Evolutionary conservation across 768 basidiomycete genomes (phyloP).

Genomic region (Tylopilus sp.): DNA sequence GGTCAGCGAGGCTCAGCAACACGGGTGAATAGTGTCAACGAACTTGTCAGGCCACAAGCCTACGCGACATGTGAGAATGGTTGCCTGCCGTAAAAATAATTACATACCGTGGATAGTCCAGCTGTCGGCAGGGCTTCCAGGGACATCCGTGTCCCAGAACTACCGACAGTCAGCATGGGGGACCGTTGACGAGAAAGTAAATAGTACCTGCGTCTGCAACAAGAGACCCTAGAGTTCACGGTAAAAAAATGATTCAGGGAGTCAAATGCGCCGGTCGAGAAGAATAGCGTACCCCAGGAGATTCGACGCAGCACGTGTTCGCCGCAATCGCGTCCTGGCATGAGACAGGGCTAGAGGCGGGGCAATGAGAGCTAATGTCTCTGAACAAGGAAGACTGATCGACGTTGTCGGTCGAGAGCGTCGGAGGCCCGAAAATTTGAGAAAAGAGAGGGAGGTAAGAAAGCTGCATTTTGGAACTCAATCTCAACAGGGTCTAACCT

Average conservation of each 20-base stretch:
- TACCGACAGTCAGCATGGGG: conserved; percentile 21
- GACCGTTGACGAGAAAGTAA: neutral
- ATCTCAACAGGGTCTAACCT: neutral
- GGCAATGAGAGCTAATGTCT: conserved; percentile 48
- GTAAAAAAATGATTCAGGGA: neutral
- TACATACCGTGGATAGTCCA: conserved; percentile 75
- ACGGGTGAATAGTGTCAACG: conserved; percentile 12
- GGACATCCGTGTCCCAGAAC: conserved; percentile 73
- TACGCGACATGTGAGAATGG: conserved; percentile 19
- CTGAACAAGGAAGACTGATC: conserved; percentile 29
- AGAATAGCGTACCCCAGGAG: conserved; percentile 51
- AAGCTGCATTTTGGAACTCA: conserved; percentile 13
- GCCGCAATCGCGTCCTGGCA: conserved; percentile 50
- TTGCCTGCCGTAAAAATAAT: neutral
- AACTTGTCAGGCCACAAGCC: conserved; percentile 70
- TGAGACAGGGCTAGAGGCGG: conserved; percentile 45
- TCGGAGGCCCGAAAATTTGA: conserved; percentile 19
- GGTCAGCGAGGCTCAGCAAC: neutral
- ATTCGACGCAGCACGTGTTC: conserved; percentile 61
- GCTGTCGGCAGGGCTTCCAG: conserved; percentile 58
- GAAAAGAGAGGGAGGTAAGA: conserved; percentile 20
- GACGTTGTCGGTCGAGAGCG: conserved; percentile 18
- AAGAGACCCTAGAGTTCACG: conserved; percentile 47
- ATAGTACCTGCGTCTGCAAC: conserved; percentile 50
- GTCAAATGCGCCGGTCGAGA: neutral